Conservation (phyloP, 345 rosid species). For the Cardamine resedifolia region DNA sequence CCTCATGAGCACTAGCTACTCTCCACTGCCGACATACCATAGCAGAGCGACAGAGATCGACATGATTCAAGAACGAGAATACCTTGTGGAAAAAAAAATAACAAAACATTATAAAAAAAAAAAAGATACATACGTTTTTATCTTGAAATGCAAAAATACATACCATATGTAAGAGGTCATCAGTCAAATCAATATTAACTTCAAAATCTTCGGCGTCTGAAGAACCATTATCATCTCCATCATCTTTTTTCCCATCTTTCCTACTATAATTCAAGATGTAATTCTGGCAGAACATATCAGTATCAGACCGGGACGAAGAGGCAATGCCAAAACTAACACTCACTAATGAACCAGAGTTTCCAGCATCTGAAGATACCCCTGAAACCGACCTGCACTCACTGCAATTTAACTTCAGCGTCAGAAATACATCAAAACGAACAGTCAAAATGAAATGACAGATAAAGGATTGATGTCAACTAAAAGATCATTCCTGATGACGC, state of each 20-base stretch:
- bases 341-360: conserved; percentile 38
- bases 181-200: conserved; percentile 88
- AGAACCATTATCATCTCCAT: conserved; percentile 47
- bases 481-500: conserved; percentile 3
- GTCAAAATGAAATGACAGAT: not conserved
- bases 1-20: conserved; percentile 92
- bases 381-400: conserved; percentile 41
- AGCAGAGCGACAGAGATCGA: conserved; percentile 81
- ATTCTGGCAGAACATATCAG: conserved; percentile 56
- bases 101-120: not conserved
- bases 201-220: conserved; percentile 54
- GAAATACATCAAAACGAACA: not conserved
- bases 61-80: conserved; percentile 79
- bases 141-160: not conserved
- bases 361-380: conserved; percentile 39
- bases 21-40: conserved; percentile 97
- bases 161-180: conserved; percentile 94
- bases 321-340: conserved; percentile 37
- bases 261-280: conserved; percentile 56
- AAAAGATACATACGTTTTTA: not conserved
- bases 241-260: conserved; percentile 52
- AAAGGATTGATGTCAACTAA: not conserved
- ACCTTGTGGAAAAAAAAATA: conserved; percentile 49
- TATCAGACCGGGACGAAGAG: conserved; percentile 40
- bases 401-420: conserved; percentile 32